A percentile compares a stretch with the other conserved stretches of the same genome.
Evolutionary conservation across 1,284 basidiomycete species (phyloP).

Genomic region (Fistulina hepatica): DNA sequence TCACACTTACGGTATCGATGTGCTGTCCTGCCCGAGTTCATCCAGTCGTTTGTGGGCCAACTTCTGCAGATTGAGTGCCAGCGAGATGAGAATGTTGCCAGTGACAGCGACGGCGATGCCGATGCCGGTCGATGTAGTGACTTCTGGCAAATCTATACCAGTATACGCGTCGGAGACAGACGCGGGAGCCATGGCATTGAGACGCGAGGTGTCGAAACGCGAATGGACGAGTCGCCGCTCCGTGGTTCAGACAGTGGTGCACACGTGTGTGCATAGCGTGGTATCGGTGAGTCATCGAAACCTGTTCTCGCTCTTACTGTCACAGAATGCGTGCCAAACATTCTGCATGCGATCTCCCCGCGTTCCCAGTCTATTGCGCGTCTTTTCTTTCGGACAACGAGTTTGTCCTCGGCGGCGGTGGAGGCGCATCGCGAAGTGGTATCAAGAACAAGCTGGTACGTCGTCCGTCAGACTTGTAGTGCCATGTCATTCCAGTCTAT

Average conservation of each 20-base stretch:
- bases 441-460: constrained; percentile 88
- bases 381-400: constrained; percentile 66
- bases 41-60: constrained; percentile 75
- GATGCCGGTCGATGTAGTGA: constrained; percentile 52
- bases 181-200: too few relatives aligned
- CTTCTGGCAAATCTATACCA: constrained; percentile 44
- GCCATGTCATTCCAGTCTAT: constrained; percentile 3
- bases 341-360: constrained; percentile 59
- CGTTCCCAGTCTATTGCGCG: constrained; percentile 82
- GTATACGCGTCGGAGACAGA: too few relatives aligned
- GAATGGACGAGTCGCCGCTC: too few relatives aligned
- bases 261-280: too few relatives aligned
- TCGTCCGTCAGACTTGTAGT: constrained; percentile 12
- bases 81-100: constrained; percentile 83
- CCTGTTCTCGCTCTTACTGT: constrained; percentile 6
- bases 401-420: constrained; percentile 86
- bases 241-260: too few relatives aligned
- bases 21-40: constrained; percentile 22
- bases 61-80: constrained; percentile 88
- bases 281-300: constrained; percentile 1
- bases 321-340: constrained; percentile 66
- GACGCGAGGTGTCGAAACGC: too few relatives aligned
- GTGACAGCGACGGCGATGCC: constrained; percentile 78
- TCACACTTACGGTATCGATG: too few relatives aligned
- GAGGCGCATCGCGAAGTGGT: constrained; percentile 70